Evolutionary conservation across 2,329 filamentous ascomycete genomes (phyloP), one percentile per base, ranked within the genome.

Genomic region (Aspergillus brunneoviolaceus): DNA sequence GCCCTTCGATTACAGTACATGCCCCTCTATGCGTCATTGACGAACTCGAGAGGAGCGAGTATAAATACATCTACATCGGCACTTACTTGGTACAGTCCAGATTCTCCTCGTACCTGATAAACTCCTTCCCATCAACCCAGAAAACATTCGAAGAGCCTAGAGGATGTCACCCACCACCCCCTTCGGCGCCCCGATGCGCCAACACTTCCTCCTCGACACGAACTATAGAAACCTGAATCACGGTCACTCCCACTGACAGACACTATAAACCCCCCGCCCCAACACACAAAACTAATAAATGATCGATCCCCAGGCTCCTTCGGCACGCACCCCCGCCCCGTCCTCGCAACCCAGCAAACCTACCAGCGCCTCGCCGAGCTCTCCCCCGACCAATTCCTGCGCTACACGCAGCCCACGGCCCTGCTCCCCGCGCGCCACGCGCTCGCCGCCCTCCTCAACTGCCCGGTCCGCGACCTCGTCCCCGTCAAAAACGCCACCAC

Each of bases 401-500:
- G 89, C 25, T 90, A 89, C 71, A 81, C 85, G 2, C 87, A 87
- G 63, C 83, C 87, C 0, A 69, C 76, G 4, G 79, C 87, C 10
- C 81, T 96, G 0, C 86, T 90, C 63, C 79, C 84, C 63, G 84
- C 84, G 10, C 87, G 91, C 9, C 77, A 75, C 39, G 87, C 87
- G 3, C 78, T 93, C 4, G 89, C 90, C 1, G 72, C 79, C 25
- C 69, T 91, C 23, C 78, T 97, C 61, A 85, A 90, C 61, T 88
- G 85, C 0, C 86, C 88, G 0, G 70, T 80, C 1, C 81, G 88
- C 10, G 86, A 87, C 10, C 79, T 90, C 45, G 92, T 96, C 0
- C 88, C 96, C 64, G 87, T 96, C 0, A 80, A 85, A 59, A 97
- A 97, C 72, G 91, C 92, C 12, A 96, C 91, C 0, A 88, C 85